Conservation (phyloP, 306 rosid genomes). For the Glycine soja region DNA sequence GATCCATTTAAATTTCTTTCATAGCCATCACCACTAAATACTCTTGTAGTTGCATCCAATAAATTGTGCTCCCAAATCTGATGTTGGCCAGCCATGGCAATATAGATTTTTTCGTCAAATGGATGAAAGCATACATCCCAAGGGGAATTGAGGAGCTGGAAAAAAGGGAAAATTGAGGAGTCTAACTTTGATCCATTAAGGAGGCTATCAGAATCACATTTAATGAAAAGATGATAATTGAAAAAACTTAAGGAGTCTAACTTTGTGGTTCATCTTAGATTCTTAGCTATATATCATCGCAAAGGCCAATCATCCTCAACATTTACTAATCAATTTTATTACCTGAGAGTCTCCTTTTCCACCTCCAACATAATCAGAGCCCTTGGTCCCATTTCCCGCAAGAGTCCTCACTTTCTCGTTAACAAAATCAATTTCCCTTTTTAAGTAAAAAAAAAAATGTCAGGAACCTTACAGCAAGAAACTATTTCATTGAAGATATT, state of each 20-base stretch:
- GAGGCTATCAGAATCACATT: constrained; percentile 24
- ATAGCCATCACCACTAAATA: constrained; percentile 93
- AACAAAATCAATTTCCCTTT: too few relatives aligned
- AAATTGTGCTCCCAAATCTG: constrained; percentile 80
- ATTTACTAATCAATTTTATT: too few relatives aligned
- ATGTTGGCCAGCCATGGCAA: constrained; percentile 98
- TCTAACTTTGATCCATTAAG: constrained; percentile 39
- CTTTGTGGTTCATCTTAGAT: too few relatives aligned
- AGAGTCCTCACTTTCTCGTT: too few relatives aligned
- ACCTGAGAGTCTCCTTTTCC: too few relatives aligned
- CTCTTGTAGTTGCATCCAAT: constrained; percentile 51
- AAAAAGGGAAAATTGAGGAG: constrained; percentile 38
- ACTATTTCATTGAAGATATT: not conserved
- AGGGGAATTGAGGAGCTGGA: constrained; percentile 81
- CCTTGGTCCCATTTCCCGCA: not conserved
- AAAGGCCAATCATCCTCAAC: too few relatives aligned
- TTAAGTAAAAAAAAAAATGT: not conserved
- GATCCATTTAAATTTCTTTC: constrained; percentile 95
- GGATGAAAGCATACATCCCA: constrained; percentile 79
- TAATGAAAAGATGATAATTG: not conserved
- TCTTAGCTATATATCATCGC: too few relatives aligned
- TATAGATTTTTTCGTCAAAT: constrained; percentile 74
- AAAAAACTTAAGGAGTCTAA: too few relatives aligned
- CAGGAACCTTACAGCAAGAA: not conserved
- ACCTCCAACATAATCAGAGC: not conserved